Conservation (phyloP, 768 basidiomycete species). For the Porphyrellus cyaneotinctus region DNA sequence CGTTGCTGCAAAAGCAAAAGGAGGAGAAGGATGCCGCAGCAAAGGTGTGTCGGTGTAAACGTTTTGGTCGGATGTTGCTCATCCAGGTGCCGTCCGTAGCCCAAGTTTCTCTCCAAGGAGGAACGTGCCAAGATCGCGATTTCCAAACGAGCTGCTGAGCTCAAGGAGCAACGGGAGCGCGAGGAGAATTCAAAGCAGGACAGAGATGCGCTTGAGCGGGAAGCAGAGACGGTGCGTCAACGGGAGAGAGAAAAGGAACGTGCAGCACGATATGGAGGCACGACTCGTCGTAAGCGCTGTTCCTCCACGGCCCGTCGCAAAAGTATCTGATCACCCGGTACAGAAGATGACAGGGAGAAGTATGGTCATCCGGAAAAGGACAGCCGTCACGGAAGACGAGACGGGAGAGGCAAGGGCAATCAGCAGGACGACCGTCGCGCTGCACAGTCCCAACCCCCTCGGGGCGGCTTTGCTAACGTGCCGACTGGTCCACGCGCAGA, state of each 20-base stretch:
- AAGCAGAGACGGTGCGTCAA: conserved; percentile 64
- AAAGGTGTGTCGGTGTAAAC: conserved; percentile 51
- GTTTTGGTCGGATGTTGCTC: neutral
- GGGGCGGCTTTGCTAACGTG: conserved; percentile 57
- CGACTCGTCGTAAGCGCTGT: conserved; percentile 27
- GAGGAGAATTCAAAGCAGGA: conserved; percentile 59
- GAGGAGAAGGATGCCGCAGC: conserved; percentile 86
- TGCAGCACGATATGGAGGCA: conserved; percentile 38
- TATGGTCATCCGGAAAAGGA: conserved; percentile 51
- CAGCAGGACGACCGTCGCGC: conserved; percentile 36
- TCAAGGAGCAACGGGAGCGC: conserved; percentile 63
- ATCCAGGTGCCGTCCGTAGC: conserved; percentile 44
- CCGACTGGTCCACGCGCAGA: conserved; percentile 86
- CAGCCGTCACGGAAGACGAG: conserved; percentile 40
- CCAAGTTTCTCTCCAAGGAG: conserved; percentile 91
- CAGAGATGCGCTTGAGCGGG: conserved; percentile 68
- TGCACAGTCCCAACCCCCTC: conserved; percentile 33
- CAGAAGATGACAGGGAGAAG: conserved; percentile 48
- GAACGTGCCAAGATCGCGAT: conserved; percentile 88
- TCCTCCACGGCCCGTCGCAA: neutral
- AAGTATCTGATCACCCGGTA: conserved; percentile 8
- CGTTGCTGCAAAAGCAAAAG: conserved; percentile 80
- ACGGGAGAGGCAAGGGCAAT: conserved; percentile 36
- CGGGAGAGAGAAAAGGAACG: conserved; percentile 42
- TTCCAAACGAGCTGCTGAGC: conserved; percentile 79